A percentile compares a stretch with the other conserved stretches of the same genome.
Conservation (phyloP, 2,329 filamentous ascomycete genomes). For the Ascochyta koolunga region DNA sequence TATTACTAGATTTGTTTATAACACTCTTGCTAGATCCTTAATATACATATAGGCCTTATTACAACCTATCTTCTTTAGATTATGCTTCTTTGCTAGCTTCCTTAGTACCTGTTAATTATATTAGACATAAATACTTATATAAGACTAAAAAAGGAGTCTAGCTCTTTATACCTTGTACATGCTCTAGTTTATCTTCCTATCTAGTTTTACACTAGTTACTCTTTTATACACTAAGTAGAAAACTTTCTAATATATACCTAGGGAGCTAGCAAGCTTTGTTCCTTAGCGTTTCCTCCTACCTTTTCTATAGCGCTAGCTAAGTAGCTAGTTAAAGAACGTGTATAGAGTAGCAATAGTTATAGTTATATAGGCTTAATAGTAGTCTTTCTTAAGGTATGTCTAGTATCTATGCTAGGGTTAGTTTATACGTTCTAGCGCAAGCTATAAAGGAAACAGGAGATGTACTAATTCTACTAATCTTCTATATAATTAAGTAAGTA, state of each 20-base stretch:
- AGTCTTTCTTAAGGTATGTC: slow-evolving; percentile 16
- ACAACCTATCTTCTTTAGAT: too few species aligned
- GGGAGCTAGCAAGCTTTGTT: slow-evolving; percentile 21
- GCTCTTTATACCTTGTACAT: too few species aligned
- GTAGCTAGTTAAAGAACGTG: slow-evolving; percentile 25
- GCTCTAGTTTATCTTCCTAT: too few species aligned
- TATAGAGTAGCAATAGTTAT: slow-evolving; percentile 18
- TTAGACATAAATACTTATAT: too few species aligned
- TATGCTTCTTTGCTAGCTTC: too few species aligned
- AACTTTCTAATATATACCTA: slow-evolving; percentile 24
- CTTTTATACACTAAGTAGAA: slow-evolving; percentile 24
- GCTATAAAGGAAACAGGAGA: slow-evolving; percentile 5
- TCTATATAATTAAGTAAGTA: slow-evolving; percentile 23
- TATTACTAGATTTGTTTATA: too few species aligned
- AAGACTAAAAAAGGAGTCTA: too few species aligned
- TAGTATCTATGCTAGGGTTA: slow-evolving; percentile 19
- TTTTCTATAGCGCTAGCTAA: slow-evolving; percentile 14
- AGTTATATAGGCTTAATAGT: slow-evolving; percentile 7
- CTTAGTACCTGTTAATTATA: too few species aligned
- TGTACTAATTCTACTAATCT: slow-evolving; percentile 28
- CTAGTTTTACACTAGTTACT: slow-evolving; percentile 18
- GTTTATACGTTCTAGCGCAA: slow-evolving; percentile 9
- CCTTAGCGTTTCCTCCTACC: slow-evolving; percentile 14
- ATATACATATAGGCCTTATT: too few species aligned
- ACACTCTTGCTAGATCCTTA: too few species aligned